Percentiles rank a stretch among this genome's conserved stretches.
Conservation (phyloP, 257 asterid species). For the Solanum ossicruentum region DNA sequence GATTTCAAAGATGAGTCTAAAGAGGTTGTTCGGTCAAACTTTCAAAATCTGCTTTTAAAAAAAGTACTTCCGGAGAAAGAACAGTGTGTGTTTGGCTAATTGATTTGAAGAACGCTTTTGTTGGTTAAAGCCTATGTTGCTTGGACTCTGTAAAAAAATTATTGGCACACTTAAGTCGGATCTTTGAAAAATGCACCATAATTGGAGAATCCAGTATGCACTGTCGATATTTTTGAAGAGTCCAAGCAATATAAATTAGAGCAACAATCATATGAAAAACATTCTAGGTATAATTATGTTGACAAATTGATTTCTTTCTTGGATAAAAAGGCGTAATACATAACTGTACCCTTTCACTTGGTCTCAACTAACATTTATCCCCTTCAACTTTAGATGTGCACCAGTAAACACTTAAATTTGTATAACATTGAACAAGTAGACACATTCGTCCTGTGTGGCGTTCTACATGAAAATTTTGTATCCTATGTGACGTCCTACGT, state of each 20-base stretch:
- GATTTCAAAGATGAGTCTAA: not conserved
- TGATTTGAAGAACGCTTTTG: not conserved
- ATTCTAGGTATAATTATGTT: not conserved
- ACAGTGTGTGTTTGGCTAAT: not conserved
- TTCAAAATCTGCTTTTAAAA: not conserved
- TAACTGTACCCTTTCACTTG: no score
- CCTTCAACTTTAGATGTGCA: no score
- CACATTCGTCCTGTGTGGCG: no score
- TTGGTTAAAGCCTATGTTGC: not conserved
- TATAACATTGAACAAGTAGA: no score
- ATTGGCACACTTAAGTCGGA: rapidly evolving
- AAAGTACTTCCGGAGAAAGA: not conserved
- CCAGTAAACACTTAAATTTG: no score
- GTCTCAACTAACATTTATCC: no score
- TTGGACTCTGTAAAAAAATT: not conserved
- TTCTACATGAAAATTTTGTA: no score
- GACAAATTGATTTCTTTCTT: not conserved
- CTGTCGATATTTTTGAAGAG: not conserved
- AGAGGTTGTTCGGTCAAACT: not conserved
- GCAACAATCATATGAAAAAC: not conserved
- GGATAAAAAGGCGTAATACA: not conserved
- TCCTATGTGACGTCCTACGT: no score
- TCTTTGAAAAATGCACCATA: not conserved
- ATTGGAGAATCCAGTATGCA: not conserved
- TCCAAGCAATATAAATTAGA: rapidly evolving